Percentiles rank a stretch among this genome's conserved stretches.
Evolutionary conservation across 176 grass and related monocot species (phyloP).

Genomic region (Canna indica): DNA sequence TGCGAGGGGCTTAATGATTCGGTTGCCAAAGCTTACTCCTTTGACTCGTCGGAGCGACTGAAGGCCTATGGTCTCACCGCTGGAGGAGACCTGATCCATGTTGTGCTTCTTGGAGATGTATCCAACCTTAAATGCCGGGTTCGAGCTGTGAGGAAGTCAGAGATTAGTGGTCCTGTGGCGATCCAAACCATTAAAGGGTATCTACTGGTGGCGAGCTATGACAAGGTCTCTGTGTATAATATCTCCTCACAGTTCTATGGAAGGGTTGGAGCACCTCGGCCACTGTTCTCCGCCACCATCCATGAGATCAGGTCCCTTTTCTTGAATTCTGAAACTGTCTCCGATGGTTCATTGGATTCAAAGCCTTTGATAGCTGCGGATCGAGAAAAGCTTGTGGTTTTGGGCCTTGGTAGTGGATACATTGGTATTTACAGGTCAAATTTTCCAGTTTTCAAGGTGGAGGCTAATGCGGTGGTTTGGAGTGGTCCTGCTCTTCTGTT

Average conservation of each 20-base stretch:
- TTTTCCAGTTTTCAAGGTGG: conserved; percentile 59
- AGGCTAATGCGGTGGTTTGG: conserved; percentile 86
- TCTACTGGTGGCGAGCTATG: conserved; percentile 61
- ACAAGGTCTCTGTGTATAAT: conserved; percentile 78
- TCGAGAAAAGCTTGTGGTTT: conserved; percentile 72
- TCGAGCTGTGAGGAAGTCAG: conserved; percentile 48
- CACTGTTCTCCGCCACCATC: conserved; percentile 43
- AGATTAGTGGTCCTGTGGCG: conserved; percentile 45
- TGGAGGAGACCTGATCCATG: conserved; percentile 62
- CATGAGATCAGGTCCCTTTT: conserved; percentile 80
- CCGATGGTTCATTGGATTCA: conserved; percentile 15
- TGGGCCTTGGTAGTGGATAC: conserved; percentile 73
- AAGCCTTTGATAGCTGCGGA: conserved; percentile 60
- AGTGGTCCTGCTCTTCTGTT: conserved; percentile 78
- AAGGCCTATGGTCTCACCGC: conserved; percentile 86
- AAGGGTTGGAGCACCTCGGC: conserved; percentile 57
- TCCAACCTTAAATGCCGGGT: conserved; percentile 84
- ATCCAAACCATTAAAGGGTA: conserved; percentile 81
- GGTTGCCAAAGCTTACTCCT: conserved; percentile 54
- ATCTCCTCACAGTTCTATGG: conserved; percentile 83
- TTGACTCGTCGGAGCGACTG: conserved; percentile 56
- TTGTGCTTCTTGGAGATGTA: conserved; percentile 74
- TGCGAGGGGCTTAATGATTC: conserved; percentile 6
- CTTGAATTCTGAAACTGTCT: conserved; percentile 23
- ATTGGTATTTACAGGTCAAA: conserved; percentile 69